Evolutionary conservation across 176 grass and related monocot species (phyloP), one percentile per base, ranked within the genome.

Genomic region (Dactylis glomerata): DNA sequence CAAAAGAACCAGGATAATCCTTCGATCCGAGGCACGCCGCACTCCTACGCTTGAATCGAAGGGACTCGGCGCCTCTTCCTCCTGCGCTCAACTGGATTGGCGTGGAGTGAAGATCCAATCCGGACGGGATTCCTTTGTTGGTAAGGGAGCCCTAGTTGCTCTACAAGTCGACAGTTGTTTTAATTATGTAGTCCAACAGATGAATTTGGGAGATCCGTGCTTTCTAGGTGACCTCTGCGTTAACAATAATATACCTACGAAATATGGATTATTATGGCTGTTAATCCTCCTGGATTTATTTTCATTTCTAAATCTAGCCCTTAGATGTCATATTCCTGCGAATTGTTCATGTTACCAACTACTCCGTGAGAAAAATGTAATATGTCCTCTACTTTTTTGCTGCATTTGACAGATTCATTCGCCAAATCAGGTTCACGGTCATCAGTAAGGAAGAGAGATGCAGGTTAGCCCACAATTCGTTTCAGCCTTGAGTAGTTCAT

Each of bases 381-480:
- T 28, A 4, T 46, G 23, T n/a, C 26, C 44, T 47, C 16, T 63
- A 4, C 63, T 61, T 64, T 79, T 11, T 27, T 46, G 40, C 19
- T 64, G 41, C 17, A 61, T 62, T 62, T 62, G 12, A 62, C 40
- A 64, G 57, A 79, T 6, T 42, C 10, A 79, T 64, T 46, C 3
- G 4, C 5, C 24, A 45, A 17, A 46, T 79, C 56, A 59, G 36
- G 36, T 61, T 41, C 37, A 15, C 61, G 41, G 57, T 20, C 32
- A 37, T 33, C 51, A 24, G 50, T 24, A 36, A 50, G 22, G 27
- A 80, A 63, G 33, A 79, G 38, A 73, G 32, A 86, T 88, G 86
- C 86, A 88, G 86, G 86, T 88, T n/a, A 71, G 64, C 37, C 28
- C 12, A 22, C 52, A 51, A 44, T 49, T 76, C 11, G 10, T 55